These are phyloP conservation scores for Solanum pinnatisectum DNA, from an alignment of 257 asterid genomes.

Conservation along the genomic window DNA sequence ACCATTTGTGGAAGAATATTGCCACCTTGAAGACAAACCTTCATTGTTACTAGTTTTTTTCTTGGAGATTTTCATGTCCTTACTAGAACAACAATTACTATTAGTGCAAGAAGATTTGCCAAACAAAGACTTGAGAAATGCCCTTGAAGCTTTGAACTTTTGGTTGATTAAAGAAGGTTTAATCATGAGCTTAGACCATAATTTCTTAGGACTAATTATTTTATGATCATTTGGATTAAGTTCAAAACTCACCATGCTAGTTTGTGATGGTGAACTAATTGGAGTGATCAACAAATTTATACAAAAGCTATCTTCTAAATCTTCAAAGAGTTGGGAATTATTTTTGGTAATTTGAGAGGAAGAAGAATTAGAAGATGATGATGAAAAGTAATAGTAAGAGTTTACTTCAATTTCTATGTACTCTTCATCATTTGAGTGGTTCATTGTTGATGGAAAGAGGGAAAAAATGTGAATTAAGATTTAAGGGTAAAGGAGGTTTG, in stretches of 20 bases:
- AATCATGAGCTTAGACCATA: slow-evolving; percentile 10
- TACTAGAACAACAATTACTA: background rate
- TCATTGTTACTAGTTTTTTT: background rate
- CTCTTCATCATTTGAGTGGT: slow-evolving; percentile 30
- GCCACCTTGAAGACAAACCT: background rate
- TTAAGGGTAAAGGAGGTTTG: background rate
- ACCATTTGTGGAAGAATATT: background rate
- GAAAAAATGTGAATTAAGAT: background rate
- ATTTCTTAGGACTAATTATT: slow-evolving; percentile 2
- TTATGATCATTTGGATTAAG: slow-evolving; percentile 24
- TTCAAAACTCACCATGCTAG: slow-evolving; percentile 38
- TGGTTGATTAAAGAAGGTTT: background rate
- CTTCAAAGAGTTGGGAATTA: slow-evolving; percentile 15
- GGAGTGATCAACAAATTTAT: slow-evolving; percentile 22
- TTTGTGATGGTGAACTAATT: slow-evolving; percentile 19
- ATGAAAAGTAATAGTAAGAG: slow-evolving; percentile 6
- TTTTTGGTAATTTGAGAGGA: slow-evolving; percentile 34
- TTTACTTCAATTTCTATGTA: slow-evolving; percentile 31
- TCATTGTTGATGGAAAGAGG: background rate
- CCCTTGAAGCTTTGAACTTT: slow-evolving; percentile 8
- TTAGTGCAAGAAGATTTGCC: slow-evolving; percentile 4
- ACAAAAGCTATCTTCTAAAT: background rate
- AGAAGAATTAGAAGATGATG: slow-evolving; percentile 2
- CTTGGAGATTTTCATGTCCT: background rate
- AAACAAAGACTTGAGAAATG: slow-evolving; percentile 3